Conservation (phyloP, 176 grass and related monocot species). For the Aechmea fasciata region DNA sequence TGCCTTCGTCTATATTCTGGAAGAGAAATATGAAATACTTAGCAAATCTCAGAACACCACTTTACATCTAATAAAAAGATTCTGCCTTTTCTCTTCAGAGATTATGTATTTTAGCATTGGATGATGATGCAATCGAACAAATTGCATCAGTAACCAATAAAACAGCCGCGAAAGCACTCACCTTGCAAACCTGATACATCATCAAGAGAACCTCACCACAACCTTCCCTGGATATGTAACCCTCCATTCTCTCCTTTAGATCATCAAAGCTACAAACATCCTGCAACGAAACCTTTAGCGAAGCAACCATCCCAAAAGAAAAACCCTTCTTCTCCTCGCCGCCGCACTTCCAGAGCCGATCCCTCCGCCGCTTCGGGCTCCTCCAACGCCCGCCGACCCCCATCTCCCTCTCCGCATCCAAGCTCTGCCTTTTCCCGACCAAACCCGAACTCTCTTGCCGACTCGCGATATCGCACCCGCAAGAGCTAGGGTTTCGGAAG, state of each 20-base stretch:
- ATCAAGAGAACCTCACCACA: conserved; percentile 46
- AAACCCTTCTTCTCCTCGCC: conserved; percentile 13
- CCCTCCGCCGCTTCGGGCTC: conserved; percentile 36
- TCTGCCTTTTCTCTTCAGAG: not conserved
- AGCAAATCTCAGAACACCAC: not conserved
- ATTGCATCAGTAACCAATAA: not conserved
- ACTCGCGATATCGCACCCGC: conserved; percentile 30
- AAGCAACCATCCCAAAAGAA: conserved; percentile 21
- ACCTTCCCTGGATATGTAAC: conserved; percentile 32
- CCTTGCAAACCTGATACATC: conserved; percentile 62
- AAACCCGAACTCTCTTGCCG: not conserved
- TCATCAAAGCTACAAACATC: conserved; percentile 55
- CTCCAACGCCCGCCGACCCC: not conserved
- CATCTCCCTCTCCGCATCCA: not conserved
- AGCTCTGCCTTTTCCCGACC: conserved; percentile 15
- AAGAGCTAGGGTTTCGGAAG: conserved; percentile 27
- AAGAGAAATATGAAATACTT: conserved; percentile 4
- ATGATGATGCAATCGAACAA: not conserved
- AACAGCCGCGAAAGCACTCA: conserved; percentile 1
- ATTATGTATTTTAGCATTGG: not conserved
- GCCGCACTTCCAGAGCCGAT: conserved; percentile 1
- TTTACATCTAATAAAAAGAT: not conserved
- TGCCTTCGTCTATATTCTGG: conserved; percentile 57
- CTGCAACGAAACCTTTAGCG: conserved; percentile 31
- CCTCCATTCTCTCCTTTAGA: conserved; percentile 37